Conservation (phyloP, 495 filamentous ascomycete species). For the Penicillium parvum region DNA sequence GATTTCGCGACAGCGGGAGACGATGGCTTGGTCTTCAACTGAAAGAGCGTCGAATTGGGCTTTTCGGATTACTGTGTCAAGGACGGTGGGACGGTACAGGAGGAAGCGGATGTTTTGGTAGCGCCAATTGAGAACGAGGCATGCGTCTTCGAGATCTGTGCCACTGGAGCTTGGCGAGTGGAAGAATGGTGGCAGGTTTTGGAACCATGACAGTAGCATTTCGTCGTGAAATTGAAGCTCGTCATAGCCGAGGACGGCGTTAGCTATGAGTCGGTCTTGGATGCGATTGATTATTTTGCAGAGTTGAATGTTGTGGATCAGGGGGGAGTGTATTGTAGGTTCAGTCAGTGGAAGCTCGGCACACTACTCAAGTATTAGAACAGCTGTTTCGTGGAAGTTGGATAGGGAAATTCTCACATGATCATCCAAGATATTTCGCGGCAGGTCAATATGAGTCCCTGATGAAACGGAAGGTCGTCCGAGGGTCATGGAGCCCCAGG, state of each 20-base stretch:
- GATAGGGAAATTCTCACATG: slow-evolving; percentile 4
- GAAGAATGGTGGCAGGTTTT: slow-evolving; percentile 52
- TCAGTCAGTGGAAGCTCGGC: slow-evolving; percentile 17
- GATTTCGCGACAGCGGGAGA: slow-evolving; percentile 56
- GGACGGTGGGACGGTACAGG: slow-evolving; percentile 59
- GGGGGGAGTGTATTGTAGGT: slow-evolving; percentile 16
- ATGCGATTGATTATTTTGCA: slow-evolving; percentile 65
- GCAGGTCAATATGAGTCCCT: slow-evolving; percentile 14
- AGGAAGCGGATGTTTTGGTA: slow-evolving; percentile 68
- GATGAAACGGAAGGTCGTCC: slow-evolving; percentile 37
- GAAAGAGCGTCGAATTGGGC: slow-evolving; percentile 40
- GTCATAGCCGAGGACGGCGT: slow-evolving; percentile 51
- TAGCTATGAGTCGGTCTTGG: slow-evolving; percentile 61
- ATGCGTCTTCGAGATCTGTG: slow-evolving; percentile 58
- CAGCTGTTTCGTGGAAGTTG: no score
- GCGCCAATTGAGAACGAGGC: slow-evolving; percentile 67
- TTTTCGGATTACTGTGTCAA: slow-evolving; percentile 55
- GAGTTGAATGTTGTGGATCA: slow-evolving; percentile 59
- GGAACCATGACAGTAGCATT: slow-evolving; percentile 59
- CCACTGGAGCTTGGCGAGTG: slow-evolving; percentile 54
- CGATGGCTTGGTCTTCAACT: slow-evolving; percentile 53
- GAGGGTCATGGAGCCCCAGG: slow-evolving; percentile 62
- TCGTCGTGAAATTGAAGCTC: slow-evolving; percentile 54
- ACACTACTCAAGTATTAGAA: not conserved
- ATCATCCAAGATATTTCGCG: slow-evolving; percentile 9